Base-by-base conservation (phyloP, 192 early-diverging fungal genomes). In the Podila epicladia region DNA sequence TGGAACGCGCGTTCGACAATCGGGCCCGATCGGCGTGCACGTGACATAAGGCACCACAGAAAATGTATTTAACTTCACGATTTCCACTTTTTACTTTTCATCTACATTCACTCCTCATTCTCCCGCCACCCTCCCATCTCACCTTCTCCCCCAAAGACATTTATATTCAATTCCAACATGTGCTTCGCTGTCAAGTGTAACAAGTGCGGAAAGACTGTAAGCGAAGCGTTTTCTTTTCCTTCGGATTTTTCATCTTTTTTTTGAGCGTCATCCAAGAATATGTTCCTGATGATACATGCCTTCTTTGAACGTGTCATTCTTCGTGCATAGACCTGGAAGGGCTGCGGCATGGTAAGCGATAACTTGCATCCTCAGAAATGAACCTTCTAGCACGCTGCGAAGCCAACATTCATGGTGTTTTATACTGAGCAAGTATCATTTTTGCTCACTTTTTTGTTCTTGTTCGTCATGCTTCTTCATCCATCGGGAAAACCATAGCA, bases 131-230 rank as follows among this genome's bases (percentile, higher is more conserved):
- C 15, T 29, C 29, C 55, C 17, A 12, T 17, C 20, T n/a, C 2
- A 24, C n/a, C 13, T 17, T 35, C 68, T 49, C 32, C 17, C 28
- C 65, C 20, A 24, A n/a, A 29, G 19, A 50, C 31, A 31, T 26
- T 33, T 9, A 58, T 5, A 57, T 32, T 24, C 22, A 19, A 19
- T 37, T n/a, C 37, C 24, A 65, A 20, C 49, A 76, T 76, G 74
- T 76, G 74, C 63, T 76, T 55, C 63, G 67, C 74, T 51, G 74
- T 76, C 62, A 76, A 76, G 63, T 76, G 74, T 57, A 51, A 69
- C 57, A 59, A 76, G 62, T 76, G 74, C 63, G 58, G 60, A 51
- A 76, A 76, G 67, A 76, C 74, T 12, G 74, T 70, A 70, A 61
- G 67, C 50, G 4, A 24, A 9, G 1, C 35, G 7, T 37, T 55